Evolutionary conservation across 2,329 filamentous ascomycete genomes (phyloP), one percentile per base, ranked within the genome.

Genomic region (Coniochaeta sp.): DNA sequence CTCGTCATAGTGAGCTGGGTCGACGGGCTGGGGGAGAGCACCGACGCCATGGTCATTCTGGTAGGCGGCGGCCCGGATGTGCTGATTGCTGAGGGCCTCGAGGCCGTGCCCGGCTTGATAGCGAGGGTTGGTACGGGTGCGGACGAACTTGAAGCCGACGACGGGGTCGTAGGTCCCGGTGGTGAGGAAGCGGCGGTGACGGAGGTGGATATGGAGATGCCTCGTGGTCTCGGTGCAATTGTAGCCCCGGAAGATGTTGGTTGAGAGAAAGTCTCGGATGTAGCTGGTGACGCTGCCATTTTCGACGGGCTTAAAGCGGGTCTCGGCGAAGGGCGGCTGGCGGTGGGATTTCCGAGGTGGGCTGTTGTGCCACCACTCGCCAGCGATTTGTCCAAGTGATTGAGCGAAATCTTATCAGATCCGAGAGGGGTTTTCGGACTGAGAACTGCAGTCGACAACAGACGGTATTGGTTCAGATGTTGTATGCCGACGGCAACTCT

Each of bases 1-100:
- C 84, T 89, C 38, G 90, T 93, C 72, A 93, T 85, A 58, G 81
- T 78, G 60, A 72, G 67, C 40, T 78, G 76, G 56, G 74, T 74
- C 63, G 69, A 68, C 22, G 74, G 68, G 58, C 69, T 71, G 19
- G 79, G 75, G 54, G 76, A 76, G 62, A 80, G 73, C 66, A 78
- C 74, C 59, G 78, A 76, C 9, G 79, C 75, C 77, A 81, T 80
- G 60, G 76, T 73, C 72, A 78, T 77, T 64, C 71, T 78, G 66
- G 78, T 76, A 67, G 73, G 70, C 6, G 64, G 60, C 24, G 59
- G 56, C 4, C 55, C 57, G 16, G 65, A 60, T 17, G 63, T 28
- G 36, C 22, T 60, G 8, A 61, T 64, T 33, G 61, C 24, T 4
- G 63, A 60, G 3, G 64, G 38, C 14, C 59, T 63, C 56, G 55